Base-by-base conservation (phyloP, 179 eudicot genomes). In the Sideroxylon spinosum region DNA sequence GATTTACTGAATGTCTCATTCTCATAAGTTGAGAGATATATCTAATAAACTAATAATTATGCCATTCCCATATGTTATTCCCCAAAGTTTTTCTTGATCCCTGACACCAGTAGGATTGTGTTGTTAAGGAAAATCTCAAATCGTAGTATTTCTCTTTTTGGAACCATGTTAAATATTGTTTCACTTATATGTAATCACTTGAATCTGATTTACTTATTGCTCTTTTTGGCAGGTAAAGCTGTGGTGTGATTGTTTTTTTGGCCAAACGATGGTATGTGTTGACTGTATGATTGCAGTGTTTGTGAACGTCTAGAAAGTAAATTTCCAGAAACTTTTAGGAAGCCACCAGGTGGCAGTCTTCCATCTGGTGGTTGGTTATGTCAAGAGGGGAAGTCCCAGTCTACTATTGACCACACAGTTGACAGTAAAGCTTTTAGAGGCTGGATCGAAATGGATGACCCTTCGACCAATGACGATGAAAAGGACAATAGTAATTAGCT, bases 241-340 rank as follows among this genome's bases (percentile, higher is more conserved):
- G 78, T 94, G 95, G 98, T 94, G 95, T 84, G 93, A 94, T 80
- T 94, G 98, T 79, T 94, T 60, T 91, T 94, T 83, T 94, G 97
- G 98, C 96, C 86, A 52, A 97, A 94, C 78, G 98, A 94, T 86
- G 98, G 97, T 49, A 92, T 92, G 97, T 92, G 98, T 80, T 80
- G 84, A 28, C 81, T 92, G 71, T 95, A 94, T 9, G 97, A 94
- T 81, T 94, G 98, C 76, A 94, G 97, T 78, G 97, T 94, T 50
- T 94, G 97, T 76, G 98, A 94, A 88, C 92, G 97, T 78, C 91
- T 94, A 50, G 97, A 94, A 68, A 86, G 75, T 85, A 97, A 94
- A 79, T 94, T 94, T 75, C 98, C 97, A 0, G 94, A 91, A 76
- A 60, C 87, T 20, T 92, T 94, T 78, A 92, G 86, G 86, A 87